A percentile compares a stretch with the other conserved stretches of the same genome.
phyloP scores from a whole-genome alignment of 108 stramenopile genomes.

The Schizochytrium sp. region DNA sequence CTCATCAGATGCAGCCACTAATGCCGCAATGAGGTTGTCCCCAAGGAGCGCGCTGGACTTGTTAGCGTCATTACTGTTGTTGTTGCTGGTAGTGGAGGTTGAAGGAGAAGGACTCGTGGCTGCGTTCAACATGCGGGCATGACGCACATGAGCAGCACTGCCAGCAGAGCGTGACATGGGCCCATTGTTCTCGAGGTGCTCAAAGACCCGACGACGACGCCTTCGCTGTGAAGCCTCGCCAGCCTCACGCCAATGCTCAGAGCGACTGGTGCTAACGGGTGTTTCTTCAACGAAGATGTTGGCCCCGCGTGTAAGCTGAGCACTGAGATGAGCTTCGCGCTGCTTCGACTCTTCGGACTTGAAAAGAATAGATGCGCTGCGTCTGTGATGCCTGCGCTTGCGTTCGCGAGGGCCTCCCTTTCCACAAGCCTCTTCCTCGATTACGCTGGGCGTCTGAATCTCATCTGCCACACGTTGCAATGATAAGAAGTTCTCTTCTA shows the following conservation, averaged over 20 bases:
- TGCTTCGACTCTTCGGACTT: slow-evolving; percentile 26
- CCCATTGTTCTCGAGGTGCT: neutral
- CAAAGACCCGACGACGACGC: neutral
- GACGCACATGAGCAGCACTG: neutral
- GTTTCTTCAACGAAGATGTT: slow-evolving; percentile 8
- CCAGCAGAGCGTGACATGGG: too few species aligned
- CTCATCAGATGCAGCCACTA: slow-evolving; percentile 41
- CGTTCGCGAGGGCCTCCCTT: neutral
- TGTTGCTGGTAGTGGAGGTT: neutral
- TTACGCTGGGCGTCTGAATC: neutral
- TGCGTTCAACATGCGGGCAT: neutral
- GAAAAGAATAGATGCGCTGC: slow-evolving; percentile 36
- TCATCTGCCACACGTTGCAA: neutral
- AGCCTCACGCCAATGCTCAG: slow-evolving; percentile 35
- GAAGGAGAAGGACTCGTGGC: neutral
- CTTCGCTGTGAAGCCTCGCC: neutral
- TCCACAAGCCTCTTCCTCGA: neutral
- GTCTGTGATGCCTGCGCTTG: slow-evolving; percentile 26
- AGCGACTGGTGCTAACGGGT: neutral
- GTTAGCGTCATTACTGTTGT: neutral
- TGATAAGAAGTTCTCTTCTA: neutral
- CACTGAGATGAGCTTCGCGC: slow-evolving; percentile 2
- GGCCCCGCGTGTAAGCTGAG: neutral
- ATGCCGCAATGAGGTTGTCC: slow-evolving; percentile 4
- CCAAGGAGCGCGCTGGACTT: too few species aligned